Evolutionary conservation across 192 early-diverging fungal species (phyloP).

Genomic region (Umbelopsis isabellina): DNA sequence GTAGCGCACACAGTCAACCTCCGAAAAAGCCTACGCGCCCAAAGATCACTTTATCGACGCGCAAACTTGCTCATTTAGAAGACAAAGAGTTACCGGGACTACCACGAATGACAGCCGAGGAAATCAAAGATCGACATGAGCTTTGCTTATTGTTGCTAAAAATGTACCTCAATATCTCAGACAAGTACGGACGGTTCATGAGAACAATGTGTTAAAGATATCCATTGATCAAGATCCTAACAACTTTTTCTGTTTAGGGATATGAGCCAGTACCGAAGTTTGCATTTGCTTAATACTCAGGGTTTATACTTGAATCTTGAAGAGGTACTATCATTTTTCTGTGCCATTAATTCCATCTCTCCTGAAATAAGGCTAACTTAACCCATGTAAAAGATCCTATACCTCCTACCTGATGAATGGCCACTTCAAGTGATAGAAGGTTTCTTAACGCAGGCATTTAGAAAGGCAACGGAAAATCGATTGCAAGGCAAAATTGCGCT

Average conservation of each 20-base stretch:
- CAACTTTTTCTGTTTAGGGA: conserved; percentile 18
- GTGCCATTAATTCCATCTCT: neutral
- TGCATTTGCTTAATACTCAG: conserved; percentile 55
- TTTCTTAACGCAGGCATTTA: conserved; percentile 49
- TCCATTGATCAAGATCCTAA: neutral
- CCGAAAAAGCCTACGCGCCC: neutral
- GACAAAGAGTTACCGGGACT: conserved; percentile 20
- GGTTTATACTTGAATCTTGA: conserved; percentile 53
- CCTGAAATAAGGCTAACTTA: neutral
- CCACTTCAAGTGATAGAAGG: conserved; percentile 51
- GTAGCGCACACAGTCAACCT: conserved; percentile 12
- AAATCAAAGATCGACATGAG: conserved; percentile 24
- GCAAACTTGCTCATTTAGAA: conserved; percentile 13
- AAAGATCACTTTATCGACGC: neutral
- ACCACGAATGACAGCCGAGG: conserved; percentile 5
- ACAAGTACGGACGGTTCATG: conserved; percentile 36
- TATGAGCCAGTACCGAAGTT: conserved; percentile 33
- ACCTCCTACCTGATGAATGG: conserved; percentile 53
- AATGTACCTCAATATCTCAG: conserved; percentile 51
- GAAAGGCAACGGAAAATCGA: conserved; percentile 48
- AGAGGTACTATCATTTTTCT: conserved; percentile 41
- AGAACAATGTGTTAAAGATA: neutral
- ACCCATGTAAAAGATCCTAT: neutral
- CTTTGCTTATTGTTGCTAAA: conserved; percentile 54
- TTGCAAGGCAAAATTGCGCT: conserved; percentile 51